Conservation (phyloP, 768 basidiomycete genomes). For the Mycena crocata region DNA sequence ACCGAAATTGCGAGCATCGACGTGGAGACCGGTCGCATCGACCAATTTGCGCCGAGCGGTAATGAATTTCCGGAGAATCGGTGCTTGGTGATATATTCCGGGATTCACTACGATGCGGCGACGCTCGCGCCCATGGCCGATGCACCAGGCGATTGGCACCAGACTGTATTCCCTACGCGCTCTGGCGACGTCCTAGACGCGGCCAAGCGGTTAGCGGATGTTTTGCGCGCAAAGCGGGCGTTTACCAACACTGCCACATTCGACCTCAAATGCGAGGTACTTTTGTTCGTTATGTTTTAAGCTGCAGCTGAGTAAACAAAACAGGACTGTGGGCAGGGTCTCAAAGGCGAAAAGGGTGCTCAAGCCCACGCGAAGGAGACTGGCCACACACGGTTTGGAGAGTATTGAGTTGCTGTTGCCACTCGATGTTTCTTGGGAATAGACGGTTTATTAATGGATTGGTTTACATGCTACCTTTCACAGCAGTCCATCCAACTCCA, state of each 20-base stretch:
- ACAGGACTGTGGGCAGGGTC: conserved; percentile 82
- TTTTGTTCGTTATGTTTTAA: conserved; percentile 11
- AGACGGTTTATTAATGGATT: neutral
- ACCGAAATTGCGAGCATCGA: conserved; percentile 93
- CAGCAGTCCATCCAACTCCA: conserved; percentile 73
- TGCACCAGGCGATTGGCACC: conserved; percentile 90
- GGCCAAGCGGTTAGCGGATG: conserved; percentile 76
- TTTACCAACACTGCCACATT: conserved; percentile 95
- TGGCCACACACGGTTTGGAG: conserved; percentile 87
- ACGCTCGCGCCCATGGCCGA: conserved; percentile 82
- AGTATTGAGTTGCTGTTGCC: conserved; percentile 67
- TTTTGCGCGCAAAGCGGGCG: conserved; percentile 80
- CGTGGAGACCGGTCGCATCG: conserved; percentile 91
- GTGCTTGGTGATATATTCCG: conserved; percentile 90
- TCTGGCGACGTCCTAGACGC: conserved; percentile 59
- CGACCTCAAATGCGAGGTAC: conserved; percentile 87
- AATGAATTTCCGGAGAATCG: conserved; percentile 54
- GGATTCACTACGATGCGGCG: conserved; percentile 96
- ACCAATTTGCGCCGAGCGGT: conserved; percentile 76
- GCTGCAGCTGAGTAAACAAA: neutral
- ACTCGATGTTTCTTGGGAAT: neutral
- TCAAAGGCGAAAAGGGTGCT: conserved; percentile 96
- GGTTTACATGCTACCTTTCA: conserved; percentile 25
- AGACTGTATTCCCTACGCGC: conserved; percentile 77
- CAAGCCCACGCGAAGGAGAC: conserved; percentile 88